A percentile compares a stretch with the other conserved stretches of the same genome.
phyloP scores from a whole-genome alignment of 768 basidiomycete genomes.

The Hypsizygus marmoreus region DNA sequence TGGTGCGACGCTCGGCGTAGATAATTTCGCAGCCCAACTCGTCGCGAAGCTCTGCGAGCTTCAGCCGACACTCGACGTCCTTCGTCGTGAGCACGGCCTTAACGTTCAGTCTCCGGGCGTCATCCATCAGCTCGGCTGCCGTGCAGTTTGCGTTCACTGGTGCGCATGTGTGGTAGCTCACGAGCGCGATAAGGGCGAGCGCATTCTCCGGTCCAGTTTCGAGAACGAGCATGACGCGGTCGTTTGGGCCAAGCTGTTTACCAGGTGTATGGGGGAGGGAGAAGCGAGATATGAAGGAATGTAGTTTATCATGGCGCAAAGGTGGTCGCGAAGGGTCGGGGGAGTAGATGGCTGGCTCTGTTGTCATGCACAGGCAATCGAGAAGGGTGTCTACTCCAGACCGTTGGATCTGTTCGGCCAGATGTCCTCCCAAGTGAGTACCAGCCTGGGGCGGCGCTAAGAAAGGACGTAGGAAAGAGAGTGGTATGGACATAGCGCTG shows the following conservation, averaged over 20 bases:
- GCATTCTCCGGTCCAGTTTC: conserved; percentile 50
- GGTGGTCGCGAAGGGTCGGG: conserved; percentile 36
- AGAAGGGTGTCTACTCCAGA: too few relatives aligned
- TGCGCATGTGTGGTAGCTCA: conserved; percentile 45
- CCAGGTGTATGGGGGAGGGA: conserved; percentile 35
- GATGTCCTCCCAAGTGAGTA: too few relatives aligned
- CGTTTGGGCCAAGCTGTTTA: conserved; percentile 38
- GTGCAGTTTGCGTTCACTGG: conserved; percentile 51
- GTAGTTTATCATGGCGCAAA: conserved; percentile 36
- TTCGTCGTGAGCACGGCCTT: conserved; percentile 43
- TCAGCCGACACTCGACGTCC: conserved; percentile 40
- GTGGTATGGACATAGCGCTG: too few relatives aligned
- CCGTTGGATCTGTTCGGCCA: too few relatives aligned
- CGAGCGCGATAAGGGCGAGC: conserved; percentile 44
- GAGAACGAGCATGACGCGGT: conserved; percentile 46
- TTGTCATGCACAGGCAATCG: too few relatives aligned
- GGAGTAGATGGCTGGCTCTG: too few relatives aligned
- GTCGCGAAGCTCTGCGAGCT: conserved; percentile 29
- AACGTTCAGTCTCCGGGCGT: conserved; percentile 38
- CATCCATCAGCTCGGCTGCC: conserved; percentile 42
- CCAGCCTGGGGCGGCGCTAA: too few relatives aligned
- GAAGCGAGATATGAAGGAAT: conserved; percentile 40
- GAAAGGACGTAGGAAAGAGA: too few relatives aligned
- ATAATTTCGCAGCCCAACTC: conserved; percentile 42
- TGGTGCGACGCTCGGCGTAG: conserved; percentile 31